Conservation (phyloP, 805 yeast species). For the Zygosaccharomyces lentus region DNA sequence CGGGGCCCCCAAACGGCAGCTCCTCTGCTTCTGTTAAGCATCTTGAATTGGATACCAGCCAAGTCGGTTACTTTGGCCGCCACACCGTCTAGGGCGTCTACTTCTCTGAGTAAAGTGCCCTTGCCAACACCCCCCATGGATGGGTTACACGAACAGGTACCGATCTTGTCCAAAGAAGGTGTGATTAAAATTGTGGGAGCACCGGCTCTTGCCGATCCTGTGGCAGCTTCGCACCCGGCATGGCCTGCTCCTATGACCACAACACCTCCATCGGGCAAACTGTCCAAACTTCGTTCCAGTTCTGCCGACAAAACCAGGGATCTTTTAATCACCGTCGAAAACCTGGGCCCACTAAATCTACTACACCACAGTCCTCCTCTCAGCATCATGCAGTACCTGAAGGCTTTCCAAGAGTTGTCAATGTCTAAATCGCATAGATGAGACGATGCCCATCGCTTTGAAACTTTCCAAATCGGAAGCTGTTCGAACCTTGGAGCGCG, state of each 20-base stretch:
- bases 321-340: slow-evolving; percentile 4
- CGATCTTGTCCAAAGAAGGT: slow-evolving; percentile 69
- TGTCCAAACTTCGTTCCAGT: slow-evolving; percentile 9
- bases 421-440: neutral
- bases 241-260: slow-evolving; percentile 97
- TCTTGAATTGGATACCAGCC: slow-evolving; percentile 90
- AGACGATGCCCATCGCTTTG: neutral
- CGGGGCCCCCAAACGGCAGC: slow-evolving; percentile 98
- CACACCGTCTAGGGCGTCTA: slow-evolving; percentile 95
- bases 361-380: neutral
- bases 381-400: neutral
- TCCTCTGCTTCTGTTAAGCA: slow-evolving; percentile 81
- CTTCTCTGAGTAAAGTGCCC: slow-evolving; percentile 86
- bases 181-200: slow-evolving; percentile 56
- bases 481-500: neutral
- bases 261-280: slow-evolving; percentile 39
- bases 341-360: neutral
- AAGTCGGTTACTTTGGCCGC: slow-evolving; percentile 80
- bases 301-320: slow-evolving; percentile 14
- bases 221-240: slow-evolving; percentile 97
- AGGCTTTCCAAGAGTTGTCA: neutral
- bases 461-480: neutral
- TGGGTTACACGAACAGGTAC: slow-evolving; percentile 96
- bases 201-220: slow-evolving; percentile 87
- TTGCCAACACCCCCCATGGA: slow-evolving; percentile 98